Base-by-base conservation (phyloP, 169 alveolate species). In the Eimeria maxima region DNA sequence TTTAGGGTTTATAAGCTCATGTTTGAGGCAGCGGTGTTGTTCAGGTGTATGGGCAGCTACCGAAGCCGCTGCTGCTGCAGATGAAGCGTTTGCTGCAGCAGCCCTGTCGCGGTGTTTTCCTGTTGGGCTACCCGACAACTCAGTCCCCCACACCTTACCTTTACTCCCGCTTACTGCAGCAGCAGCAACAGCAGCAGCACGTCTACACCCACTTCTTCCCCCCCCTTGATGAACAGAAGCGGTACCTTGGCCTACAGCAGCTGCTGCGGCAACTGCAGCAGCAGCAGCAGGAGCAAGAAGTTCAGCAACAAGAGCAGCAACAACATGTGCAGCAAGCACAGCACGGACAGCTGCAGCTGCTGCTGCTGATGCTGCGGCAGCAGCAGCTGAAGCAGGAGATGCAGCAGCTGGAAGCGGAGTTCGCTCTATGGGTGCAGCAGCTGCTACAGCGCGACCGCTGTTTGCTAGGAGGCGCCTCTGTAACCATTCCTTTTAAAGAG, bases 41-140 rank as follows among this genome's bases (percentile, higher is more conserved):
- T 38, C 88, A 78, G 88, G 88, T 78, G 88, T 78, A 78, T 45
- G 88, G 88, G 47, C 88, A 78, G 88, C 4, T 78, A 29, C 88
- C 88, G 57, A 60, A 27, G 88, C 88, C 88, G 65, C 24, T 78
- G 88, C 65, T 78, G 88, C 88, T 78, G 88, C 88, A 45, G 88
- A 22, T 7, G 42, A 78, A 78, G 88, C 88, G 24, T 13, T 27
- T 38, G 88, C 29, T 14, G 88, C 88, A 78, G 65, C 67, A 78
- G 33, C 65, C 63, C 33, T 78, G 88, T 44, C 63, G 29, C 65
- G 67, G 65, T 45, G 63, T 78, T 45, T 78, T 78, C 27, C 88
- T 78, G 8, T 6, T 78, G 27, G 88, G 88, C n/a, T 78, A n/a
- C 20, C 88, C 88, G 8, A 78, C 88, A 10, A 7, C 20, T 57